phyloP scores from a whole-genome alignment of 139 green algal genomes.

The Protoeuglena noctilucae region DNA sequence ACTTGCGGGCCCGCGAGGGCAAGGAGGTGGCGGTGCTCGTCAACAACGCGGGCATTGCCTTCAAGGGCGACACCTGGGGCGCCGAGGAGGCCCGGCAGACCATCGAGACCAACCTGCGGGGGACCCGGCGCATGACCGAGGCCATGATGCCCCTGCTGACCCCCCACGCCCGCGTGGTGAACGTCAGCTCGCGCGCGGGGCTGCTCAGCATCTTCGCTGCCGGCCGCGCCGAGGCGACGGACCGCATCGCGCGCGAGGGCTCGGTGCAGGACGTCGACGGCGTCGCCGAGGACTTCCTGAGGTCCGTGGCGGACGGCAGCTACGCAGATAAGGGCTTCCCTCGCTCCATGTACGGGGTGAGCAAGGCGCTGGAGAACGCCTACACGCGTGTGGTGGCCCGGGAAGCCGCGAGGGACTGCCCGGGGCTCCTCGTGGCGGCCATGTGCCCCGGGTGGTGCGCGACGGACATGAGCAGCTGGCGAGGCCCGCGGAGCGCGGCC shows the following conservation, averaged over 20 bases:
- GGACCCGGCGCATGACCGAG: slow-evolving; percentile 19
- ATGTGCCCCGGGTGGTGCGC: slow-evolving; percentile 35
- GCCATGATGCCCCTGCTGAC: slow-evolving; percentile 22
- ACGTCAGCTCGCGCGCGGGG: slow-evolving; percentile 16
- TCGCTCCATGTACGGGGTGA: slow-evolving; percentile 36
- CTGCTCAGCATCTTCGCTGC: slow-evolving; percentile 22
- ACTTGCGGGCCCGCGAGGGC: no score
- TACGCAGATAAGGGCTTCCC: slow-evolving; percentile 16
- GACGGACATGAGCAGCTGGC: slow-evolving; percentile 32
- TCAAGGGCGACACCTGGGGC: slow-evolving; percentile 50
- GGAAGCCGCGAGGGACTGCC: slow-evolving; percentile 15
- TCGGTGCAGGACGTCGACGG: slow-evolving; percentile 18
- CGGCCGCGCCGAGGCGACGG: no score
- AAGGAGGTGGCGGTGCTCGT: slow-evolving; percentile 28
- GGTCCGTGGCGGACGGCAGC: slow-evolving; percentile 14
- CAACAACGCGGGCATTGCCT: slow-evolving; percentile 41
- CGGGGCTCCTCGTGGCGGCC: slow-evolving; percentile 26
- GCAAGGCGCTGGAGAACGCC: slow-evolving; percentile 28
- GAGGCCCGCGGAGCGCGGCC: slow-evolving; percentile 20
- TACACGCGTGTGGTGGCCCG: slow-evolving; percentile 35
- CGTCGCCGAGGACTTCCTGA: slow-evolving; percentile 26
- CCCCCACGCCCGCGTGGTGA: slow-evolving; percentile 25
- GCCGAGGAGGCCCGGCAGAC: slow-evolving; percentile 32
- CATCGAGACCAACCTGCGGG: slow-evolving; percentile 26
- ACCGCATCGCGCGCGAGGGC: no score